Percentiles rank a stretch among this genome's conserved stretches.
Evolutionary conservation across 2,329 filamentous ascomycete species (phyloP).

Genomic region (Calonectria pseudoreteaudii): DNA sequence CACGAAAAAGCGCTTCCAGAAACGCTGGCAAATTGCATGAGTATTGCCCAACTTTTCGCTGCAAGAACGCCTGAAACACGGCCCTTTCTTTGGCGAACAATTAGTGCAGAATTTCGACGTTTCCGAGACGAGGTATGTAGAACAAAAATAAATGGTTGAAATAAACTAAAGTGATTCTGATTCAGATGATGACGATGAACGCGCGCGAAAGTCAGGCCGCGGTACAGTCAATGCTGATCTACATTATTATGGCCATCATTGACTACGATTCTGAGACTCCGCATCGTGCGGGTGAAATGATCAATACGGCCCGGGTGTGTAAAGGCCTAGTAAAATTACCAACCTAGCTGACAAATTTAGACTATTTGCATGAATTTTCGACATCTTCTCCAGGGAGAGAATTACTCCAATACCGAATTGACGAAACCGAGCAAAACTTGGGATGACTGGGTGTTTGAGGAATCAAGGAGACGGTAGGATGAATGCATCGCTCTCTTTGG

Average conservation of each 20-base stretch:
- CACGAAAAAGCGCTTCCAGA: conserved; percentile 34
- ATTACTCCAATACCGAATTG: conserved; percentile 30
- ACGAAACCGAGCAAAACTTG: conserved; percentile 35
- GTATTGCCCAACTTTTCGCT: conserved; percentile 41
- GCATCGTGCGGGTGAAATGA: conserved; percentile 11
- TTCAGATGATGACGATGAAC: conserved; percentile 11
- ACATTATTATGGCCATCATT: conserved; percentile 46
- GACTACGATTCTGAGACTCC: conserved; percentile 26
- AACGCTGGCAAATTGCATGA: conserved; percentile 40
- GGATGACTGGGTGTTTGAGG: conserved; percentile 48
- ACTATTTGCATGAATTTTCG: conserved; percentile 29
- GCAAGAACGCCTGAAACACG: conserved; percentile 36
- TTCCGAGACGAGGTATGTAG: conserved; percentile 34
- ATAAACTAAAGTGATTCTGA: background rate
- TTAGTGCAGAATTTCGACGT: conserved; percentile 37
- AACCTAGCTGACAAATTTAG: background rate
- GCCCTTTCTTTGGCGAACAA: conserved; percentile 43
- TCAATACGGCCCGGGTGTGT: conserved; percentile 35
- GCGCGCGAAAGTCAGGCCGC: conserved; percentile 32
- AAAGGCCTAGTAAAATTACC: fast-evolving
- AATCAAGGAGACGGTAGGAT: conserved; percentile 43
- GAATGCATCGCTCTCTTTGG: background rate
- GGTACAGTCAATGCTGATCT: conserved; percentile 42
- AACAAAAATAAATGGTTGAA: background rate
- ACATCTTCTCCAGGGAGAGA: background rate